Evolutionary conservation across 768 basidiomycete species (phyloP), one percentile per base, ranked within the genome.

Genomic region (Xerocomus potaroensis): DNA sequence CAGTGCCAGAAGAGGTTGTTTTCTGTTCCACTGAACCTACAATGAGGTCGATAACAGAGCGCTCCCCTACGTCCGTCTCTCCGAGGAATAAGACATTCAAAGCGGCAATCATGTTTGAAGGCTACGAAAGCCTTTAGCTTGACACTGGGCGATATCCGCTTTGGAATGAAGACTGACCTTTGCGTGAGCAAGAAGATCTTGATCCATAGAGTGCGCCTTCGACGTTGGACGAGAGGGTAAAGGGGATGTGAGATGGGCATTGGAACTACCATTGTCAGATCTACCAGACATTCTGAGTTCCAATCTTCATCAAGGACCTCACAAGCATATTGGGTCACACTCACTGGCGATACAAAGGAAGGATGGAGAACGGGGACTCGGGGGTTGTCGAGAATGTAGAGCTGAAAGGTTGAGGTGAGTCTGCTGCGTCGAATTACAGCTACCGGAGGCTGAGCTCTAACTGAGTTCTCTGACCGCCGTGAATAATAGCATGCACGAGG

Each of bases 41-140:
- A 33, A 52, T 18, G 41, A 61, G 45, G 26, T 63, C 44, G 48
- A 57, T 21, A 16, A 61, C 49, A 45, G 55, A 63, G 43, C 16
- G 15, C 15, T 54, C 45, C 26, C 50, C 55, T 3, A 52, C 43
- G 33, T 32, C 32, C n/a, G 50, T 63, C 43, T 60, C 61, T 24
- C 58, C 61, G 3, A 61, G 26, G 39, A 61, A 50, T 5, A 61
- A 16, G 24, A 61, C 34, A 39, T 61, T 55, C 16, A 50, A 46
- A 38, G 43, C 18, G n/a, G n/a, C n/a, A 2, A 32, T 14, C 30
- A 45, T 41, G 18, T 26, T 36, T 27, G 26, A 34, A 34, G 36
- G 27, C 61, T 62, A n/a, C n/a, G n/a, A n/a, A n/a, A n/a, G n/a
- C n/a, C n/a, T n/a, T n/a, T n/a, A n/a, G n/a, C n/a, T n/a, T n/a